Evolutionary conservation across 2,329 filamentous ascomycete genomes (phyloP).

Genomic region (Stemphylium beticola): DNA sequence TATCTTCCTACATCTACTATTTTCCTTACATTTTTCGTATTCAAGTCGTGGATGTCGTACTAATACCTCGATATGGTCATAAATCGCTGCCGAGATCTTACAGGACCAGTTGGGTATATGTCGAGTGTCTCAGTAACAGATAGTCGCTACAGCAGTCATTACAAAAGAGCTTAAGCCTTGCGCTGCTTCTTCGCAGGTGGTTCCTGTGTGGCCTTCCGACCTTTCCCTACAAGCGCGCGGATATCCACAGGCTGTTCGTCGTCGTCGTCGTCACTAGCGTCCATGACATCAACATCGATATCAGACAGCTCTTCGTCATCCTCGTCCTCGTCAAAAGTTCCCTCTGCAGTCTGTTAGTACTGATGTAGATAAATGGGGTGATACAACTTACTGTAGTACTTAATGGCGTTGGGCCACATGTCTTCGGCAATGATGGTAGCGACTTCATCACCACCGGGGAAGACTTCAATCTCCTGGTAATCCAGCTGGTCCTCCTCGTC

Average conservation of each 20-base stretch:
- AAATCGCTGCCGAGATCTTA: not conserved
- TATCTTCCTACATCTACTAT: not conserved
- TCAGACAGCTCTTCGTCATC: constrained; percentile 66
- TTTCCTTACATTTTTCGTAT: not conserved
- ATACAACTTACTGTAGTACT: constrained; percentile 81
- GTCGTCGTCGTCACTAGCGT: constrained; percentile 55
- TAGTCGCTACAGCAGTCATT: not conserved
- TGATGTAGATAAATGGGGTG: not conserved
- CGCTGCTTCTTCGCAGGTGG: constrained; percentile 51
- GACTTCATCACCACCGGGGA: constrained; percentile 84
- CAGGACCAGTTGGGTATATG: constrained; percentile 10
- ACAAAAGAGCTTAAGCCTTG: constrained; percentile 35
- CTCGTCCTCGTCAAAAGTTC: constrained; percentile 63
- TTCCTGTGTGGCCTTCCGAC: constrained; percentile 49
- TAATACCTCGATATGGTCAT: not conserved
- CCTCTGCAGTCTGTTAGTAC: constrained; percentile 49
- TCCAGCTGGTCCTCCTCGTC: constrained; percentile 68
- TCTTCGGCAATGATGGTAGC: constrained; percentile 84
- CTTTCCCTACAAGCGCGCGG: constrained; percentile 54
- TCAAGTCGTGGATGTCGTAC: not conserved
- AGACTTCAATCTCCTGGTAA: constrained; percentile 78
- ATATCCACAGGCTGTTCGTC: constrained; percentile 61
- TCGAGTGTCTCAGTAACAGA: not conserved
- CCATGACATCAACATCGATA: constrained; percentile 71
- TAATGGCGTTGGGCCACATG: constrained; percentile 84